These are phyloP conservation scores for Diaporthe velutina DNA, from an alignment of 2,329 filamentous ascomycete genomes.

Conservation along the genomic window DNA sequence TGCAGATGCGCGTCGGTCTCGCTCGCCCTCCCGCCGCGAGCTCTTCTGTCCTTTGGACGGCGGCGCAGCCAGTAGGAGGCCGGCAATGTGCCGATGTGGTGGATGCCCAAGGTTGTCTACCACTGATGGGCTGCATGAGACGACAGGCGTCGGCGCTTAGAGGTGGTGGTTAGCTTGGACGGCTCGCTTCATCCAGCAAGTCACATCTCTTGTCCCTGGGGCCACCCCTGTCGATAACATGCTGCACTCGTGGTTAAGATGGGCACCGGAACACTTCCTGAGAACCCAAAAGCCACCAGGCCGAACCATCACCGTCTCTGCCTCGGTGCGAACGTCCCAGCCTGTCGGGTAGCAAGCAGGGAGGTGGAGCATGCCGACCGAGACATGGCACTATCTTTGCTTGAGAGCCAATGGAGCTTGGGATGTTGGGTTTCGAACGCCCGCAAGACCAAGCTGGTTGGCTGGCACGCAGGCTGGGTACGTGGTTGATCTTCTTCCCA, in stretches of 20 bases:
- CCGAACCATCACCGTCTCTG: conserved; percentile 34
- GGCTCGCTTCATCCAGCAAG: conserved; percentile 57
- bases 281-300: conserved; percentile 14
- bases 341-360: conserved; percentile 35
- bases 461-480: neutral
- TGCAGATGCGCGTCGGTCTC: conserved; percentile 55
- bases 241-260: conserved; percentile 30
- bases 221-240: conserved; percentile 37
- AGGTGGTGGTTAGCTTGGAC: conserved; percentile 48
- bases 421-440: conserved; percentile 7
- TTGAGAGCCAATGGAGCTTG: conserved; percentile 32
- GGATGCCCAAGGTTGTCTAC: conserved; percentile 44
- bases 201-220: conserved; percentile 49
- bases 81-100: conserved; percentile 46
- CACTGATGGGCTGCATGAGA: conserved; percentile 60
- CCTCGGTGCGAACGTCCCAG: conserved; percentile 35
- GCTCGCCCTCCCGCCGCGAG: conserved; percentile 32
- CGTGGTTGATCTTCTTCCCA: conserved; percentile 1
- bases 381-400: conserved; percentile 31
- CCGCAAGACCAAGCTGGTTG: conserved; percentile 14
- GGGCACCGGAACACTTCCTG: conserved; percentile 15
- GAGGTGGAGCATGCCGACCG: conserved; percentile 33
- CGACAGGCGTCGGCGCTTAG: conserved; percentile 71
- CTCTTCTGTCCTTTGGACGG: conserved; percentile 39
- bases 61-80: conserved; percentile 49